phyloP scores from a whole-genome alignment of 192 early-diverging fungal genomes.

The Allomyces macrogynus region DNA sequence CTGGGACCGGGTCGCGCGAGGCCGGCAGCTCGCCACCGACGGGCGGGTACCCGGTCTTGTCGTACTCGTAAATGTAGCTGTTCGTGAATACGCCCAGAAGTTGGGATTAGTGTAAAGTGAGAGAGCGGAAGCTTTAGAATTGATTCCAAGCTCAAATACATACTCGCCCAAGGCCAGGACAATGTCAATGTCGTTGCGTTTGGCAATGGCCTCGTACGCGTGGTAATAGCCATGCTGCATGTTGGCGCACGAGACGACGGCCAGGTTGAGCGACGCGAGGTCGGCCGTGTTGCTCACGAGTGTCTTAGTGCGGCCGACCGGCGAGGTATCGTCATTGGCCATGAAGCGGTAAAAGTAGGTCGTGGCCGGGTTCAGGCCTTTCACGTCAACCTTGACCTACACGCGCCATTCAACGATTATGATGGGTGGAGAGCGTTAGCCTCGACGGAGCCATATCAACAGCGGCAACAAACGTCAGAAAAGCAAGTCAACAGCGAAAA shows the following conservation, averaged over 20 bases:
- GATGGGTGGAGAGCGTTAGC: no score
- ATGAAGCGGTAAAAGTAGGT: slow-evolving; percentile 15
- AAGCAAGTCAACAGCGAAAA: no score
- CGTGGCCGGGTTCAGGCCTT: slow-evolving; percentile 10
- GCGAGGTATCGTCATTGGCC: background rate
- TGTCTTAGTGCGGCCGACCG: slow-evolving; percentile 14
- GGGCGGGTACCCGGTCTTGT: slow-evolving; percentile 8
- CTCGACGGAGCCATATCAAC: no score
- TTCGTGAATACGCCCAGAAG: no score
- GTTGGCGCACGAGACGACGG: slow-evolving; percentile 18
- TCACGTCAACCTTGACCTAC: slow-evolving; percentile 17
- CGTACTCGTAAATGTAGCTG: slow-evolving; percentile 16
- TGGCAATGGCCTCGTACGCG: slow-evolving; percentile 13
- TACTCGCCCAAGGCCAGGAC: slow-evolving; percentile 21
- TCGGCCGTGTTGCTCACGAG: background rate
- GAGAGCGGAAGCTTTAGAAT: no score
- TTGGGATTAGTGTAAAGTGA: no score
- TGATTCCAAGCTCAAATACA: background rate
- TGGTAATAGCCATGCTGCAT: slow-evolving; percentile 16
- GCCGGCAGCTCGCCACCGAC: slow-evolving; percentile 9
- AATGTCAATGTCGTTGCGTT: slow-evolving; percentile 11
- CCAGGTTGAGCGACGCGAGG: slow-evolving; percentile 8
- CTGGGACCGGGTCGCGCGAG: slow-evolving; percentile 14
- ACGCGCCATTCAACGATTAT: no score
- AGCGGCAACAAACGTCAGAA: no score